These are phyloP conservation scores for Penicillium coffeae DNA, from an alignment of 495 filamentous ascomycete species.

Conservation along the genomic window DNA sequence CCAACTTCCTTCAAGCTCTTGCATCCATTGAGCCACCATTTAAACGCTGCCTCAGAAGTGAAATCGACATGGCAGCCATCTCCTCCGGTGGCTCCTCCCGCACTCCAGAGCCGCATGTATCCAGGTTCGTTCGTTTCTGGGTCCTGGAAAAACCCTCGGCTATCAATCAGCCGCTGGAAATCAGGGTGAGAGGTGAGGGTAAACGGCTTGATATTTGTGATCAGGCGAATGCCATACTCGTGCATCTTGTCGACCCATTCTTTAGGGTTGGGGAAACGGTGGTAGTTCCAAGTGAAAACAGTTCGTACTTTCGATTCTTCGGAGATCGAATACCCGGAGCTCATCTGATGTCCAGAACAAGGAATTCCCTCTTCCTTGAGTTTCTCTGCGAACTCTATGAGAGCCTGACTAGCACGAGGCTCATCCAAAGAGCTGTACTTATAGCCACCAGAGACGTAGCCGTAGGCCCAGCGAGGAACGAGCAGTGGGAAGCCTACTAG, in stretches of 20 bases:
- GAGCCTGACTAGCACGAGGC: constrained; percentile 52
- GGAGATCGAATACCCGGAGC: constrained; percentile 66
- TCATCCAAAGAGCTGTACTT: constrained; percentile 64
- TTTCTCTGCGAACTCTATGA: constrained; percentile 58
- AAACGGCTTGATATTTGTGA: constrained; percentile 72
- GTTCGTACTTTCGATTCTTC: constrained; percentile 64
- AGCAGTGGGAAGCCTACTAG: constrained; percentile 61
- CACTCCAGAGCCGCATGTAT: constrained; percentile 61
- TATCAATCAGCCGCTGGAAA: constrained; percentile 51
- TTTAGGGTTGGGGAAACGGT: constrained; percentile 63
- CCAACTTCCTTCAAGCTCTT: constrained; percentile 55
- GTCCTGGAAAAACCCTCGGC: constrained; percentile 58
- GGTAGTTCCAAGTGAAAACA: constrained; percentile 67
- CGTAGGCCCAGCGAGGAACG: constrained; percentile 64
- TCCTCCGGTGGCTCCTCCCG: constrained; percentile 62
- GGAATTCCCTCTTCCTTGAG: constrained; percentile 60
- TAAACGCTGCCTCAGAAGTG: constrained; percentile 57
- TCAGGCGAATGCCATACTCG: constrained; percentile 55
- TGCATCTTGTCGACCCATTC: constrained; percentile 58
- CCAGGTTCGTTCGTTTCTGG: constrained; percentile 49
- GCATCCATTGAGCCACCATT: constrained; percentile 66
- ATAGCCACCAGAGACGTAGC: constrained; percentile 66
- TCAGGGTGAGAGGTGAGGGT: constrained; percentile 60
- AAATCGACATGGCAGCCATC: constrained; percentile 70
- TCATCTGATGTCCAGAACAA: constrained; percentile 70